Conservation (phyloP, 1,284 basidiomycete species). For the Ganoderma boninense region DNA sequence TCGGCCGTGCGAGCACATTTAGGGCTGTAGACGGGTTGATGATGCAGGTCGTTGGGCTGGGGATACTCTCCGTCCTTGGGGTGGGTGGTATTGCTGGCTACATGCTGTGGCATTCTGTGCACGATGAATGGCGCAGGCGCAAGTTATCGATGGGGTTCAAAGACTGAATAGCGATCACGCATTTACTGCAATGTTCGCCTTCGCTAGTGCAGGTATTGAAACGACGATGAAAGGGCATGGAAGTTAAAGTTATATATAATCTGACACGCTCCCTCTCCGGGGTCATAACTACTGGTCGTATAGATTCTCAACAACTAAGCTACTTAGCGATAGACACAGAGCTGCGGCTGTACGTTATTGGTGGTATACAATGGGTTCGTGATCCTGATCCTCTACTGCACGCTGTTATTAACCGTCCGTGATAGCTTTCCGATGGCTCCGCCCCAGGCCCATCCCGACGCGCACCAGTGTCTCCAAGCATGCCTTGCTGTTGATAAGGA, state of each 20-base stretch:
- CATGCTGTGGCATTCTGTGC: not conserved
- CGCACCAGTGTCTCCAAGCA: constrained; percentile 89
- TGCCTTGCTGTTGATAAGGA: constrained; percentile 85
- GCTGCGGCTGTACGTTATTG: constrained; percentile 5
- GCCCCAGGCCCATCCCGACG: constrained; percentile 86
- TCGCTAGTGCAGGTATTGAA: too few relatives aligned
- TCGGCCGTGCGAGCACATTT: not conserved
- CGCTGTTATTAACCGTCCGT: constrained; percentile 16
- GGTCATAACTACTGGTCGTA: not conserved
- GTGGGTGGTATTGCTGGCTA: not conserved
- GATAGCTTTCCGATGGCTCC: constrained; percentile 28
- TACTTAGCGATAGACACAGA: not conserved
- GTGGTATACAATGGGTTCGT: constrained; percentile 4
- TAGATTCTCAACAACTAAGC: not conserved
- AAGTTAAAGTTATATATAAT: too few relatives aligned
- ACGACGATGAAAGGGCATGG: too few relatives aligned
- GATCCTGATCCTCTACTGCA: constrained; percentile 2
- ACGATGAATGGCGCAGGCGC: not conserved
- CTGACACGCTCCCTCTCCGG: too few relatives aligned
- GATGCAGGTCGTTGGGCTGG: not conserved
- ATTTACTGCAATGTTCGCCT: not conserved
- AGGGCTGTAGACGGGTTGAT: not conserved
- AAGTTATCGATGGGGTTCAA: not conserved
- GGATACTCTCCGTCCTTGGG: not conserved
- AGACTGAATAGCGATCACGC: not conserved